phyloP scores from a whole-genome alignment of 768 basidiomycete genomes.

The Tricholoma matsutake region DNA sequence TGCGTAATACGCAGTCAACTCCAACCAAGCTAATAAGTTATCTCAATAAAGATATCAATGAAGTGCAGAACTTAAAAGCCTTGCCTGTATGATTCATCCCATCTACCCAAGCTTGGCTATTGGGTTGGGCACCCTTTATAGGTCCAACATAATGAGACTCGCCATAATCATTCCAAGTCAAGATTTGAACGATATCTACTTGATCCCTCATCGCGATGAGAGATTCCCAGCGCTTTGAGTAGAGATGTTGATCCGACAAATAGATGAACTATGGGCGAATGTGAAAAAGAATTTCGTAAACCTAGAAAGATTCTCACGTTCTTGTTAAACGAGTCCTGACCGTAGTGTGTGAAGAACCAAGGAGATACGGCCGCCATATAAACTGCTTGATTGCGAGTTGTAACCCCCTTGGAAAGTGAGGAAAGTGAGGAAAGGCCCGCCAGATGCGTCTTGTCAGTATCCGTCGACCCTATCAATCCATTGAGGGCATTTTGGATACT shows the following conservation, averaged over 20 bases:
- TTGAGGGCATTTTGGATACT: constrained; percentile 10
- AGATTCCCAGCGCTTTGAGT: constrained; percentile 64
- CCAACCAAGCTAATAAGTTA: constrained; percentile 51
- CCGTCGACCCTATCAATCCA: constrained; percentile 35
- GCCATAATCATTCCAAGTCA: constrained; percentile 75
- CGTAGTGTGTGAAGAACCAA: constrained; percentile 81
- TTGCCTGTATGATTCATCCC: constrained; percentile 56
- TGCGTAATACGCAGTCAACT: constrained; percentile 63
- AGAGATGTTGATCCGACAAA: constrained; percentile 65
- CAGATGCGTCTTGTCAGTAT: constrained; percentile 56
- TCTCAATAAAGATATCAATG: constrained; percentile 4
- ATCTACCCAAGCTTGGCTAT: constrained; percentile 70
- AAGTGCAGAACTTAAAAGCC: constrained; percentile 8
- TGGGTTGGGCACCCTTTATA: constrained; percentile 67
- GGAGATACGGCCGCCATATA: constrained; percentile 62
- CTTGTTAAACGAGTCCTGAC: constrained; percentile 64
- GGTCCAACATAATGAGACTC: constrained; percentile 83
- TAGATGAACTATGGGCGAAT: constrained; percentile 50
- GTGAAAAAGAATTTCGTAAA: neutral
- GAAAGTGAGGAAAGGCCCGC: constrained; percentile 33
- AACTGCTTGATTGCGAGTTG: constrained; percentile 24
- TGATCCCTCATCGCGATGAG: constrained; percentile 53
- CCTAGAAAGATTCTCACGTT: constrained; percentile 44
- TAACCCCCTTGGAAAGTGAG: constrained; percentile 22
- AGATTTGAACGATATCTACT: constrained; percentile 57